Evolutionary conservation across 352 stramenopile genomes (phyloP), one percentile per base, ranked within the genome.

Genomic region (Chrysophaeum taylorii): DNA sequence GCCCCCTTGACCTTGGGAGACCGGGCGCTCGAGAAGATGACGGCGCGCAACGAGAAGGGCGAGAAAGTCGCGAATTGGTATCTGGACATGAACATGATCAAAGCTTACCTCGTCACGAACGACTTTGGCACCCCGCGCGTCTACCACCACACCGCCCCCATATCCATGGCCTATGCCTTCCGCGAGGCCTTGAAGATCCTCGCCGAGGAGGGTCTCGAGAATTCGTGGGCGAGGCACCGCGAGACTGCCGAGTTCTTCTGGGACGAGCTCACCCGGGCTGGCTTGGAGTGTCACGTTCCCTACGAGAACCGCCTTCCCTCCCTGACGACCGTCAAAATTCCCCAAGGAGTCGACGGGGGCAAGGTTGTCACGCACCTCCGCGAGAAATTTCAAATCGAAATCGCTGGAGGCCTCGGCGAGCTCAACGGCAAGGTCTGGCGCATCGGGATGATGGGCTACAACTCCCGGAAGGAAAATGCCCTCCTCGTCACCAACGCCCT

Each of bases 51-150:
- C 33, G 35, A 9, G 5, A 7, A 2, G 33, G 57, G 57, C 31
- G 57, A 66, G 2, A 1, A 27, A 4, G 33, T 25, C 18, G 27
- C 7, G 57, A 66, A 66, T 36, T 66, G 57, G 57, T 66, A 66
- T n/a, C 27, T 66, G 2, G 57, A 66, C n/a, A 66, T 66, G 57
- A 66, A 66, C 35, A 66, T 66, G 57, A 66, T 66, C 57, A 16
- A 33, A 18, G 33, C 16, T 9, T 66, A 66, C 35, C 35, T 66
- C 33, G 57, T 66, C 33, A 36, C 45, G 12, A 66, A 66, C 57
- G 57, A 66, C 57, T 66, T 66, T 36, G 57, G 57, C 57, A 14
- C 27, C 12, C 57, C 57, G 31, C 57, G 57, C 57, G 57, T 66
- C 33, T 66, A 66, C 36, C 57, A 66, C 36, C 57, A 66, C 36